A percentile compares a stretch with the other conserved stretches of the same genome.
Evolutionary conservation across 2,329 filamentous ascomycete species (phyloP).

Genomic region (Phymatotrichopsis omnivora): DNA sequence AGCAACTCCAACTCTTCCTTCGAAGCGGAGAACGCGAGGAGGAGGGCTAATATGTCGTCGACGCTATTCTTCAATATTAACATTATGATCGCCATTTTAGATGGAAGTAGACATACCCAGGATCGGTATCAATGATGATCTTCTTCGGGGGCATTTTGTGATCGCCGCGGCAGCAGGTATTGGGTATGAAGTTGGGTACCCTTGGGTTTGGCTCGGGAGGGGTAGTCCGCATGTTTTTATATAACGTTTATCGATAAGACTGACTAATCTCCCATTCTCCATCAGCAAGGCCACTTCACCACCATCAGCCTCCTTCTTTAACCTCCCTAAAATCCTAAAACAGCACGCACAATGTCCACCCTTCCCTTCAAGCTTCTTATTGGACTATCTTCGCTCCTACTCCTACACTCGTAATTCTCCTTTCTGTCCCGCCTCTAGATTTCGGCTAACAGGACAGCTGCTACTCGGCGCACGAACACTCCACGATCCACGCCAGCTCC

Average conservation of each 20-base stretch:
- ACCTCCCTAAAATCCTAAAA: too few species aligned
- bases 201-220: too few species aligned
- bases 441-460: too few species aligned
- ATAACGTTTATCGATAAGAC: too few species aligned
- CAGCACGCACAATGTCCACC: too few species aligned
- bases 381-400: constrained; percentile 12
- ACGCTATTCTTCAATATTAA: constrained; percentile 42
- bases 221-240: too few species aligned
- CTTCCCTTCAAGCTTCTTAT: constrained; percentile 4
- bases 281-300: too few species aligned
- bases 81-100: background rate
- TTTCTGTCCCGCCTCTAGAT: constrained; percentile 21
- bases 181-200: too few species aligned
- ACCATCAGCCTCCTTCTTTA: too few species aligned
- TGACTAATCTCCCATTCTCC: too few species aligned
- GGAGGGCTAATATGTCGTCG: constrained; percentile 81
- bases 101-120: constrained; percentile 39
- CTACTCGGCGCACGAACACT: constrained; percentile 92
- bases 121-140: constrained; percentile 95
- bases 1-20: constrained; percentile 73
- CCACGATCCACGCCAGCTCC: constrained; percentile 35
- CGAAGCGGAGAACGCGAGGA: constrained; percentile 72
- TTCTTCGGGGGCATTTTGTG: constrained; percentile 54
- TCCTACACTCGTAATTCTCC: constrained; percentile 11
- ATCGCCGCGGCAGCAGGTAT: too few species aligned